Conservation (phyloP, 1,284 basidiomycete species). For the Trichosporon ovoides region DNA sequence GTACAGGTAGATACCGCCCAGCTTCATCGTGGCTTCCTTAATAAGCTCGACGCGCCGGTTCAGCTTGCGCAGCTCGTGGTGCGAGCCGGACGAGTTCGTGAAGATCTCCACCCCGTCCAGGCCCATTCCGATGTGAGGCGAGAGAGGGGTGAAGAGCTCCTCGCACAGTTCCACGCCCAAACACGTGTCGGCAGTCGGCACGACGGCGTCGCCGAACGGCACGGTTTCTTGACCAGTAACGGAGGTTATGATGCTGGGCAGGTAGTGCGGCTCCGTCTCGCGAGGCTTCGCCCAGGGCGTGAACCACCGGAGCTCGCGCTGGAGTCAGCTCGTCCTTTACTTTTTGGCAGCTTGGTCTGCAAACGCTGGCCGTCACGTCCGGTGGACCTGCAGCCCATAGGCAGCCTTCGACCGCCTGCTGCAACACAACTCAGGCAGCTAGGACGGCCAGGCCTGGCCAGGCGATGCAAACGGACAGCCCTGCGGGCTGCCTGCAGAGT, state of each 20-base stretch:
- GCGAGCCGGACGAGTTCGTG: slow-evolving; percentile 94
- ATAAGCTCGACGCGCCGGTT: slow-evolving; percentile 88
- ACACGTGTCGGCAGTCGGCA: slow-evolving; percentile 80
- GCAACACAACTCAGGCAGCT: no score
- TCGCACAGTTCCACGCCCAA: slow-evolving; percentile 96
- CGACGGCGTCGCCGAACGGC: slow-evolving; percentile 90
- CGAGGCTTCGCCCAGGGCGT: slow-evolving; percentile 89
- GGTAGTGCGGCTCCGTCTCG: slow-evolving; percentile 79
- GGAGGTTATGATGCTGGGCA: slow-evolving; percentile 78
- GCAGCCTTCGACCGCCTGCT: no score
- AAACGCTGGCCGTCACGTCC: neutral
- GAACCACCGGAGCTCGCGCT: slow-evolving; percentile 88
- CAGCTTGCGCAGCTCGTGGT: slow-evolving; percentile 94
- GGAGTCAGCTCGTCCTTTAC: slow-evolving; percentile 10
- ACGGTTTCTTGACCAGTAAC: slow-evolving; percentile 90
- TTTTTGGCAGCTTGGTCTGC: no score
- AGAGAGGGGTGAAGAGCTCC: slow-evolving; percentile 92
- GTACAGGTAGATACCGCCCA: slow-evolving; percentile 94
- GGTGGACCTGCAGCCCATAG: no score
- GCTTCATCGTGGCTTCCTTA: slow-evolving; percentile 92
- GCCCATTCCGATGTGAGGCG: slow-evolving; percentile 94
- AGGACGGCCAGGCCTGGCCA: no score
- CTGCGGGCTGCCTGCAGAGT: no score
- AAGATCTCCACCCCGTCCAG: slow-evolving; percentile 98
- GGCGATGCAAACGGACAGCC: no score